Percentiles rank a stretch among this genome's conserved stretches.
Evolutionary conservation across 208 protist genomes (phyloP).

Genomic region (Leptomonas seymouri): DNA sequence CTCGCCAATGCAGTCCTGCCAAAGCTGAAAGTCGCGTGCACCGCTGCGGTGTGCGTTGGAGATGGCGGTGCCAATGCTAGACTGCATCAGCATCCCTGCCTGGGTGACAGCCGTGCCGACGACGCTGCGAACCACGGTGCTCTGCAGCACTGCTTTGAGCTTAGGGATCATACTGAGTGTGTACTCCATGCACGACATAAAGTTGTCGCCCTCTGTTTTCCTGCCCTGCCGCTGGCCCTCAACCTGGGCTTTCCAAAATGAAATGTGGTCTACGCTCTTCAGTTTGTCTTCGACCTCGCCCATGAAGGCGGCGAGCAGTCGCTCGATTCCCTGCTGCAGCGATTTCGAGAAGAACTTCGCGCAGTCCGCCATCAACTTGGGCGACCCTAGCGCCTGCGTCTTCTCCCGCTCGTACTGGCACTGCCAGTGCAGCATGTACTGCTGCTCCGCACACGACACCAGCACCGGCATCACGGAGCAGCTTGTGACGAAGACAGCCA

Average conservation of each 20-base stretch:
- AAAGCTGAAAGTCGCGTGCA: conserved; percentile 58
- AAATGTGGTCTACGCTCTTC: conserved; percentile 45
- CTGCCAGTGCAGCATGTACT: conserved; percentile 84
- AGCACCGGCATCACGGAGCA: conserved; percentile 80
- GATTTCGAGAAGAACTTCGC: conserved; percentile 73
- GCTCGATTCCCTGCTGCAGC: conserved; percentile 79
- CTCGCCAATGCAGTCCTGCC: conserved; percentile 63
- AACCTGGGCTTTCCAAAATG: conserved; percentile 72
- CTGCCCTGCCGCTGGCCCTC: conserved; percentile 38
- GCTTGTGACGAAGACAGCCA: conserved; percentile 78
- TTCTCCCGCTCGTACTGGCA: conserved; percentile 61
- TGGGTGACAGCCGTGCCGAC: conserved; percentile 74
- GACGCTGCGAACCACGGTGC: conserved; percentile 76
- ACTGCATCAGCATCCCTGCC: conserved; percentile 62
- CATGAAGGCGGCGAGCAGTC: conserved; percentile 62
- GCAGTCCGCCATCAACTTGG: conserved; percentile 65
- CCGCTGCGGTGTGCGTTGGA: conserved; percentile 43
- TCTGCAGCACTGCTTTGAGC: conserved; percentile 64
- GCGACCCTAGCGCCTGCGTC: conserved; percentile 66
- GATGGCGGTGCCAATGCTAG: conserved; percentile 63
- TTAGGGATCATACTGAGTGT: conserved; percentile 66
- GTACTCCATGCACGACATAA: conserved; percentile 76
- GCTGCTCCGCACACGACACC: conserved; percentile 86
- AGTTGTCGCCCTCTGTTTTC: conserved; percentile 33
- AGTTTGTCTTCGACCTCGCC: conserved; percentile 66